Conservation (phyloP, 1,284 basidiomycete genomes). For the Phylloboletellus chloephorus region DNA sequence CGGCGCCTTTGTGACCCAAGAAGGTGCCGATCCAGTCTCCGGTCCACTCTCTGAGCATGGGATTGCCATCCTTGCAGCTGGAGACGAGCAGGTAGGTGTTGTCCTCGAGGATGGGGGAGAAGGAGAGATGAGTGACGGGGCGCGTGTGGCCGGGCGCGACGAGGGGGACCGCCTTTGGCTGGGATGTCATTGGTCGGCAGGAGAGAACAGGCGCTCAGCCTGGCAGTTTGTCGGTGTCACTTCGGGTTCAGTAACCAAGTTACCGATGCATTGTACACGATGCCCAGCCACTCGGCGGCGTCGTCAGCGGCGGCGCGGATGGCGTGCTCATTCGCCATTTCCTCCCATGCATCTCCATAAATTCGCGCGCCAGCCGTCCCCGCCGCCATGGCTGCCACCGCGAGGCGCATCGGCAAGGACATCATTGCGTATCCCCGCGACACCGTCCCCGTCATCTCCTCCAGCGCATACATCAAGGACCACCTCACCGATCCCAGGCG, state of each 20-base stretch:
- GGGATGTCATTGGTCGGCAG: slow-evolving; percentile 46
- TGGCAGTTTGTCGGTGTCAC: slow-evolving; percentile 16
- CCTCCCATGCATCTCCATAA: slow-evolving; percentile 14
- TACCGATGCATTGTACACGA: not conserved
- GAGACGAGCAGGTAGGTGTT: slow-evolving; percentile 85
- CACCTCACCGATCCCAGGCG: slow-evolving; percentile 41
- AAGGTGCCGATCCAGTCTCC: slow-evolving; percentile 99
- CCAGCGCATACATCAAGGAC: slow-evolving; percentile 47
- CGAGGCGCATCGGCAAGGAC: slow-evolving; percentile 52
- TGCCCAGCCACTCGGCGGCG: not conserved
- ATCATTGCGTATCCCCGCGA: slow-evolving; percentile 59
- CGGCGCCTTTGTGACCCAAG: slow-evolving; percentile 96
- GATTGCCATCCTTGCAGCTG: slow-evolving; percentile 95
- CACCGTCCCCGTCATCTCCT: slow-evolving; percentile 50
- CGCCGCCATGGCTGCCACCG: slow-evolving; percentile 38
- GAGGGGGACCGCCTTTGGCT: slow-evolving; percentile 64
- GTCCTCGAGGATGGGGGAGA: slow-evolving; percentile 81
- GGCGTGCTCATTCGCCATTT: slow-evolving; percentile 26
- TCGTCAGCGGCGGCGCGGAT: slow-evolving; percentile 19
- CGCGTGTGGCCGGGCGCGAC: slow-evolving; percentile 79
- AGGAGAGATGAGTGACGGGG: slow-evolving; percentile 91
- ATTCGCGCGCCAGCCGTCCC: not conserved
- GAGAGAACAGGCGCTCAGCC: slow-evolving; percentile 43
- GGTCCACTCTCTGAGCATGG: slow-evolving; percentile 94
- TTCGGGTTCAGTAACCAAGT: not conserved